A percentile compares a stretch with the other conserved stretches of the same genome.
phyloP scores from a whole-genome alignment of 2,329 filamentous ascomycete genomes.

The Plenodomus tracheiphilus region DNA sequence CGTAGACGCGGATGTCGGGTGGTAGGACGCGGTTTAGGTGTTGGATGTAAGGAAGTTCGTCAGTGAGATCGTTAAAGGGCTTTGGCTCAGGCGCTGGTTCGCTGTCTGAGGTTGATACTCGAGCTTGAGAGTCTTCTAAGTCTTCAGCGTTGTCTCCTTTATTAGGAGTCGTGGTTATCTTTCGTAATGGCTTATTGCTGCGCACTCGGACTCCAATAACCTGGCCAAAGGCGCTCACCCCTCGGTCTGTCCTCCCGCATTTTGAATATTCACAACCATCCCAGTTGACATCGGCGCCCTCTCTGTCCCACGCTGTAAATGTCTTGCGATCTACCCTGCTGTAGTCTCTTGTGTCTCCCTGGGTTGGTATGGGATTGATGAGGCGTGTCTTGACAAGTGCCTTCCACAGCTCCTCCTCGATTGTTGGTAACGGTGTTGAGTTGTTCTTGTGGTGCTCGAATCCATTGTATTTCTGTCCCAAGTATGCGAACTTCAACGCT shows the following conservation, averaged over 20 bases:
- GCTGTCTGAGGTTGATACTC: conserved; percentile 4
- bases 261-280: conserved; percentile 89
- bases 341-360: conserved; percentile 35
- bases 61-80: conserved; percentile 67
- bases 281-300: conserved; percentile 66
- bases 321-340: conserved; percentile 28
- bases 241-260: conserved; percentile 88
- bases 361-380: conserved; percentile 54
- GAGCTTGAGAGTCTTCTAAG: conserved; percentile 1
- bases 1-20: conserved; percentile 84
- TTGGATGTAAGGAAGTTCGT: conserved; percentile 83
- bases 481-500: conserved; percentile 90
- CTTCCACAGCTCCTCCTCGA: conserved; percentile 94
- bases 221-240: conserved; percentile 96
- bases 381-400: conserved; percentile 80
- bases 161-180: conserved; percentile 7
- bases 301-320: conserved; percentile 44
- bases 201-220: conserved; percentile 83
- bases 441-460: conserved; percentile 83
- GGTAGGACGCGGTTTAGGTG: conserved; percentile 87
- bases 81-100: conserved; percentile 27
- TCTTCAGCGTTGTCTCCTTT: neutral
- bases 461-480: conserved; percentile 89
- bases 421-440: conserved; percentile 70
- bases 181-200: conserved; percentile 69